Evolutionary conservation across 2,329 filamentous ascomycete genomes (phyloP).

Genomic region (Diaporthe batatas): DNA sequence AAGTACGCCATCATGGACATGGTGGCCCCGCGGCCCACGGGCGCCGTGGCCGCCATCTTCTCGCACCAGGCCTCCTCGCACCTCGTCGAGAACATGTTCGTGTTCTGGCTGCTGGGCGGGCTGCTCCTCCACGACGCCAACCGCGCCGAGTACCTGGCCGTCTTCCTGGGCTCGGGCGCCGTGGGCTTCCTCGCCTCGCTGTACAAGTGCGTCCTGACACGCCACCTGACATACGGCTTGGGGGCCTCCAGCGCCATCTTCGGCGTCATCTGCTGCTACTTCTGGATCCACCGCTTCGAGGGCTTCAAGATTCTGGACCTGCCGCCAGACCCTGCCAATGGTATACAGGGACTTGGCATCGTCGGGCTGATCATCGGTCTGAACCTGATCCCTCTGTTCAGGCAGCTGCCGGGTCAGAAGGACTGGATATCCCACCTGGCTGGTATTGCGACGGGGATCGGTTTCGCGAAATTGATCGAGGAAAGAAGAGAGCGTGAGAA

Average conservation of each 20-base stretch:
- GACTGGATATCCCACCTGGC: slow-evolving; percentile 68
- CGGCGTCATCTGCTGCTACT: slow-evolving; percentile 72
- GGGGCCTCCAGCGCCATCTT: slow-evolving; percentile 77
- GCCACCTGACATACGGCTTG: slow-evolving; percentile 63
- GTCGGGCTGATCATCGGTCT: slow-evolving; percentile 64
- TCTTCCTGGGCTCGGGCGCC: slow-evolving; percentile 72
- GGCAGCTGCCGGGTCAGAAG: slow-evolving; percentile 56
- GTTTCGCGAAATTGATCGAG: slow-evolving; percentile 55
- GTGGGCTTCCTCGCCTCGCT: slow-evolving; percentile 72
- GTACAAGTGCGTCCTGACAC: slow-evolving; percentile 60
- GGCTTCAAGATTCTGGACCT: slow-evolving; percentile 70
- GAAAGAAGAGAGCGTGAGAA: slow-evolving; percentile 46
- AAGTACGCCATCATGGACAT: slow-evolving; percentile 75
- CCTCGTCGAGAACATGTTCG: slow-evolving; percentile 73
- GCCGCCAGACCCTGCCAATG: slow-evolving; percentile 65
- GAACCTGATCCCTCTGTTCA: slow-evolving; percentile 63
- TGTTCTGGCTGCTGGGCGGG: slow-evolving; percentile 76
- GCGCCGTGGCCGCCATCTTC: slow-evolving; percentile 75
- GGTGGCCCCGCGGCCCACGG: slow-evolving; percentile 73
- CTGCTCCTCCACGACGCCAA: slow-evolving; percentile 78
- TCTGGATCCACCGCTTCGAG: slow-evolving; percentile 69
- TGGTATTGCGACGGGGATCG: slow-evolving; percentile 63
- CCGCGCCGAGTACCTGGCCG: slow-evolving; percentile 75
- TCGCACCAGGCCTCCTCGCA: slow-evolving; percentile 76
- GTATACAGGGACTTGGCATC: slow-evolving; percentile 67